Evolutionary conservation across 2,329 filamentous ascomycete genomes (phyloP), one percentile per base, ranked within the genome.

Genomic region (Diatrype stigma): DNA sequence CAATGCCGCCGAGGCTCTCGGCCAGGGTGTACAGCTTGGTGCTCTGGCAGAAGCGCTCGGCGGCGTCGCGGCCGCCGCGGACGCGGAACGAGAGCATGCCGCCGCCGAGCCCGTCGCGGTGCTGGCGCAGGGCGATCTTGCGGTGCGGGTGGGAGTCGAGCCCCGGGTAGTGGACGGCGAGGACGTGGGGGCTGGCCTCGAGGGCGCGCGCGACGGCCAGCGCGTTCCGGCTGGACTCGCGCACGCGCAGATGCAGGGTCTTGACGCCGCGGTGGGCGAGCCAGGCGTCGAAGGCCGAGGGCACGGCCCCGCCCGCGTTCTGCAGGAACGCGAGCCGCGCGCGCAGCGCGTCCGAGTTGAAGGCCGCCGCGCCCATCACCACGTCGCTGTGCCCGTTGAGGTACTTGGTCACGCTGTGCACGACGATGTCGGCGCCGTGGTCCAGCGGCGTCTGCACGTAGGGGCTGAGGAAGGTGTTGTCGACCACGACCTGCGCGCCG

Each of bases 21-120:
- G 94, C 94, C 6, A 99, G 80, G 1, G 91, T 96, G 74, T 96
- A 97, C 69, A 99, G 85, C 65, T 84, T 84, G 42, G 92, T 96
- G 53, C 81, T 75, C 71, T 94, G 86, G 79, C 94, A 97, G 82
- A 99, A 99, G 48, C 85, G 82, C 73, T 95, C 89, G 14, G 94
- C 94, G 1, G 93, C 93, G 44, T 79, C 80, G 64, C 90, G 82
- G 34, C 94, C 94, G 51, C 93, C 94, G 58, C 84, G 82, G 70
- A 99, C 89, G 59, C 94, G 87, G 85, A 99, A 99, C 52, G 88
- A 93, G 42, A 99, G 84, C 94, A 99, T 99, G 55, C 94, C 94
- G 60, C 94, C 94, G 53, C 94, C 94, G 81, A 97, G 87, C 56
- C 88, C 94, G 62, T 95, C 81, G 60, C 94, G 89, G 76, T 99